Percentiles rank a stretch among this genome's conserved stretches.
These are phyloP conservation scores for Colletotrichum orchidophilum DNA, from an alignment of 2,329 filamentous ascomycete genomes.

Conservation along the genomic window DNA sequence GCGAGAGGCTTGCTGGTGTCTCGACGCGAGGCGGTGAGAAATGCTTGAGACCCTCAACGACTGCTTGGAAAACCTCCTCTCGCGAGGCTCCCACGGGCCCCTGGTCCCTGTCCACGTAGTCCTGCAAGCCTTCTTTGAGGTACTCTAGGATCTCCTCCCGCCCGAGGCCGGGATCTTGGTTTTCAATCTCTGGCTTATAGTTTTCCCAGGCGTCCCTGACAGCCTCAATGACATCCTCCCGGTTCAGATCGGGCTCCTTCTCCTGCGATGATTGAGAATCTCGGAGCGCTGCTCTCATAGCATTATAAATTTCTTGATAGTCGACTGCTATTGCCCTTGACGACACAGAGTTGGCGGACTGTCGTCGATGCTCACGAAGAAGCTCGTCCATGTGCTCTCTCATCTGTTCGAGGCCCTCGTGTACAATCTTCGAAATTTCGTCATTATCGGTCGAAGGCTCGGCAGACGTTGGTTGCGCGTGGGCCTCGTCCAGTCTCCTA, in stretches of 20 bases:
- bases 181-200: conserved; percentile 92
- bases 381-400: conserved; percentile 85
- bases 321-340: conserved; percentile 72
- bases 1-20: conserved; percentile 73
- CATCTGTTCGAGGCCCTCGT: conserved; percentile 82
- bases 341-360: conserved; percentile 70
- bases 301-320: conserved; percentile 86
- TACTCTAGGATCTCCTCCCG: conserved; percentile 90
- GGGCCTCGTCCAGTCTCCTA: conserved; percentile 80
- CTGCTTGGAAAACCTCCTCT: conserved; percentile 85
- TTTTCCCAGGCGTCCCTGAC: conserved; percentile 92
- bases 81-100: conserved; percentile 71
- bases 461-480: conserved; percentile 25
- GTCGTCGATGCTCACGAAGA: conserved; percentile 77
- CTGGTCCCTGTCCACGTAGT: conserved; percentile 70
- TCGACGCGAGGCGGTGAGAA: conserved; percentile 80
- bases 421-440: conserved; percentile 80
- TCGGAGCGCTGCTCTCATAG: conserved; percentile 78
- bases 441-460: conserved; percentile 65
- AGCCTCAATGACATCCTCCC: conserved; percentile 86
- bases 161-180: conserved; percentile 90
- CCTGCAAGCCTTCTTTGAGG: conserved; percentile 83
- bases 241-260: conserved; percentile 65
- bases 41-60: conserved; percentile 86
- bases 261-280: conserved; percentile 63